These are phyloP conservation scores for Calonectria hawksworthii DNA, from an alignment of 2,329 filamentous ascomycete species.

Conservation along the genomic window DNA sequence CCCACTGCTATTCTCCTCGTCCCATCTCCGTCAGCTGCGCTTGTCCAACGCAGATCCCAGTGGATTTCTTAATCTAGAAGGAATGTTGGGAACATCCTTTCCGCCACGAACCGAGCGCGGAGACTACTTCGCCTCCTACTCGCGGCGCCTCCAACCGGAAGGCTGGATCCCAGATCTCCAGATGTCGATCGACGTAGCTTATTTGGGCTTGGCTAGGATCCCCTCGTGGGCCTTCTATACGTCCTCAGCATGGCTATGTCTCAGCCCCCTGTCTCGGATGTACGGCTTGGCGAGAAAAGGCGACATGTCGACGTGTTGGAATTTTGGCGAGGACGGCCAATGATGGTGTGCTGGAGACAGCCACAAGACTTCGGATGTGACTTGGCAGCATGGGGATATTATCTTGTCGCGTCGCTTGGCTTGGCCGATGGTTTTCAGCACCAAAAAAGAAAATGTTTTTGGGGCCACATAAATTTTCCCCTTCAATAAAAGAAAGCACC, in stretches of 20 bases:
- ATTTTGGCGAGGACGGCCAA: neutral
- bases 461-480: neutral
- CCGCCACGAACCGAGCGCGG: neutral
- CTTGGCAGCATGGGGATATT: neutral
- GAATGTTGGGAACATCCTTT: neutral
- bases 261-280: neutral
- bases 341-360: neutral
- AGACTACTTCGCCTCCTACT: neutral
- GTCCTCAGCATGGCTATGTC: neutral
- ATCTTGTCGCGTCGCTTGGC: neutral
- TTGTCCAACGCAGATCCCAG: neutral
- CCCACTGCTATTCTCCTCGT: neutral
- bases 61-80: neutral
- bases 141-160: neutral
- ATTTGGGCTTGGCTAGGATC: neutral
- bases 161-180: neutral
- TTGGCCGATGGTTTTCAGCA: neutral
- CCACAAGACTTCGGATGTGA: neutral
- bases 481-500: neutral
- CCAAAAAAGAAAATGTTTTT: neutral
- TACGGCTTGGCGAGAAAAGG: no score
- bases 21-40: no score
- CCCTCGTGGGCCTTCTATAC: neutral
- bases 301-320: neutral
- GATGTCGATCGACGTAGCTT: constrained; percentile 8